Evolutionary conservation across 2,329 filamentous ascomycete species (phyloP), one percentile per base, ranked within the genome.

Genomic region (Nothophoma quercina): DNA sequence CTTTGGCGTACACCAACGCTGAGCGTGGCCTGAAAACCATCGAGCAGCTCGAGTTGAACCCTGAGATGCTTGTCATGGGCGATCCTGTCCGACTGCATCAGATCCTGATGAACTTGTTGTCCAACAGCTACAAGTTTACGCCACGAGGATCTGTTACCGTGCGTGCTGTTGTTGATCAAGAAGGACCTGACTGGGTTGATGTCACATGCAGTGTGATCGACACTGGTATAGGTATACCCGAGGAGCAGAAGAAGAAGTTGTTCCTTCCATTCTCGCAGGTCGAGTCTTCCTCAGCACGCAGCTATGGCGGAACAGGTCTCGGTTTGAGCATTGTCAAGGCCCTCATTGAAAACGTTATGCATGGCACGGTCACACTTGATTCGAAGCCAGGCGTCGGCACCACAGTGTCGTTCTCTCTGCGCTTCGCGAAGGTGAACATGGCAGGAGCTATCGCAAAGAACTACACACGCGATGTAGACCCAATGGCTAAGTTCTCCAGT

Each of bases 231-330:
- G 93, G 93, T 15, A 96, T 97, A 50, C 88, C 90, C 0, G 84
- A 88, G 16, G 88, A 93, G 69, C 88, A 93, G 64, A 82, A 93
- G 40, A 86, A 88, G 55, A 95, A 95, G 57, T 82, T 97, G 1
- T 97, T 97, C 82, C 85, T 91, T 63, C 93, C 93, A 0, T 97
- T 97, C 69, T 93, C 90, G 48, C 93, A 97, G 75, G 93, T 93
- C 1, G 93, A 97, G 74, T 89, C 88, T 39, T 95, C 90, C 63
- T 96, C 92, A 2, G 91, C 92, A 46, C 83, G 93, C 44, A 95
- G 92, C 69, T 97, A 96, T 64, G 93, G 93, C 32, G 93, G 93
- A 34, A 96, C 91, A 62, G 93, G 93, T 19, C 85, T 97, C 2
- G 93, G 93, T 2, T 81, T 97, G 34, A 96, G 90, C 68, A 97